Percentiles rank a stretch among this genome's conserved stretches.
Evolutionary conservation across 768 basidiomycete genomes (phyloP).

Genomic region (Podaxis sp.): DNA sequence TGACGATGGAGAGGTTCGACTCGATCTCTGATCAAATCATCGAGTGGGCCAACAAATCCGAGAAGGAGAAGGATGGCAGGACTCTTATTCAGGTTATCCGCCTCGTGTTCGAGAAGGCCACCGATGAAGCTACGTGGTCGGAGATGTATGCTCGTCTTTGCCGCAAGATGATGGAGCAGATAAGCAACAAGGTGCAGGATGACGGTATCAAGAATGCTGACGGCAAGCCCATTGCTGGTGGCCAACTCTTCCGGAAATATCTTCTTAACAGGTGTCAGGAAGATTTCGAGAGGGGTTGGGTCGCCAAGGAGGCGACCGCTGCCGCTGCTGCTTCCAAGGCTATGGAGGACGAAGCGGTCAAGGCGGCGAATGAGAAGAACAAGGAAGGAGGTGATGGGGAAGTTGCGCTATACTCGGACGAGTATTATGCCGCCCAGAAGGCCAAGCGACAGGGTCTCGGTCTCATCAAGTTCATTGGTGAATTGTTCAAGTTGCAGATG

Average conservation of each 20-base stretch:
- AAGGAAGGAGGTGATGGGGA: slow-evolving; percentile 52
- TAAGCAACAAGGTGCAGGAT: slow-evolving; percentile 85
- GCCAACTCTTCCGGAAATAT: slow-evolving; percentile 95
- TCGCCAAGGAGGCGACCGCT: slow-evolving; percentile 81
- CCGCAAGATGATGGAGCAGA: slow-evolving; percentile 92
- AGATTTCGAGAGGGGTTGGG: slow-evolving; percentile 97
- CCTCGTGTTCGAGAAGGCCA: slow-evolving; percentile 96
- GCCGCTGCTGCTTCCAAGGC: slow-evolving; percentile 85
- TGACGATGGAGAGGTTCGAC: slow-evolving; percentile 96
- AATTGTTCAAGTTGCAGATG: slow-evolving; percentile 99
- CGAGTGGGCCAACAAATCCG: slow-evolving; percentile 90
- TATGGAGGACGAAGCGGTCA: slow-evolving; percentile 78
- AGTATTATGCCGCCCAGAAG: slow-evolving; percentile 95
- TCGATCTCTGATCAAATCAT: slow-evolving; percentile 96
- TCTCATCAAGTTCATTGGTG: slow-evolving; percentile 97
- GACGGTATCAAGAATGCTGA: slow-evolving; percentile 79
- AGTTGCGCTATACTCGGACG: slow-evolving; percentile 85
- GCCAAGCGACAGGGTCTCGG: slow-evolving; percentile 97
- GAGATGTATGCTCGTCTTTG: slow-evolving; percentile 98
- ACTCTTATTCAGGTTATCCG: slow-evolving; percentile 96
- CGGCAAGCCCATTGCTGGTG: slow-evolving; percentile 89
- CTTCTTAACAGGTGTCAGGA: slow-evolving; percentile 95
- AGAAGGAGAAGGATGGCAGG: slow-evolving; percentile 88
- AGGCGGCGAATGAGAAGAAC: slow-evolving; percentile 61
- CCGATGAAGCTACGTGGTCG: slow-evolving; percentile 93